Evolutionary conservation across 306 rosid genomes (phyloP).

Genomic region (Cicer yamashitae): DNA sequence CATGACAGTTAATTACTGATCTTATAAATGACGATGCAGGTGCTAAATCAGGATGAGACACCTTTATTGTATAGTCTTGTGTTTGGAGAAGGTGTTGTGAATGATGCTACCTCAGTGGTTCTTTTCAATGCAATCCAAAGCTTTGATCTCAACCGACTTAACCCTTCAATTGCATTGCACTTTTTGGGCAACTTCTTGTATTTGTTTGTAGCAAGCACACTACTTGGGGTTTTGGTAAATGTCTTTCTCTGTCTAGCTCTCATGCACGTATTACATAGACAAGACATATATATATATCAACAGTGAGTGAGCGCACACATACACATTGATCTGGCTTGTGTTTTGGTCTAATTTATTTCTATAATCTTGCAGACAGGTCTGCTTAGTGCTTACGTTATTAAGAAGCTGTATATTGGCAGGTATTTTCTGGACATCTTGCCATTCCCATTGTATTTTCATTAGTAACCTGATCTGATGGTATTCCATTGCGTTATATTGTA

Average conservation of each 20-base stretch:
- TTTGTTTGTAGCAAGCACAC: conserved; percentile 77
- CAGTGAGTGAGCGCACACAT: conserved; percentile 1
- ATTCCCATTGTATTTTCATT: conserved; percentile 35
- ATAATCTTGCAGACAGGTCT: conserved; percentile 76
- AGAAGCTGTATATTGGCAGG: conserved; percentile 95
- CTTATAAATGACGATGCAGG: conserved; percentile 63
- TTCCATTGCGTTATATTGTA: conserved; percentile 30
- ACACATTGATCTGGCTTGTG: conserved; percentile 22
- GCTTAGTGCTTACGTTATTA: conserved; percentile 87
- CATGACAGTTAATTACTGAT: conserved; percentile 35
- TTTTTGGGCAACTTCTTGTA: conserved; percentile 81
- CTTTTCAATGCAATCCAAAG: conserved; percentile 97
- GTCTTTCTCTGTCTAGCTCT: conserved; percentile 38
- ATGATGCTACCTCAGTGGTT: conserved; percentile 98
- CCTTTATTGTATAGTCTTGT: conserved; percentile 99
- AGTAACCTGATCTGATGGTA: conserved; percentile 21
- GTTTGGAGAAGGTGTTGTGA: conserved; percentile 98
- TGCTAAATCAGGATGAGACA: conserved; percentile 96
- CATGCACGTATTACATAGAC: conserved; percentile 3
- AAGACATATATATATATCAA: conserved; percentile 9
- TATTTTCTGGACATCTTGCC: conserved; percentile 44
- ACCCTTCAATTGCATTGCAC: conserved; percentile 61
- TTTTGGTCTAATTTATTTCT: conserved; percentile 52
- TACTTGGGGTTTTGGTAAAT: conserved; percentile 87
- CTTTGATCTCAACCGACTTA: conserved; percentile 77